A percentile compares a stretch with the other conserved stretches of the same genome.
These are phyloP conservation scores for Fusarium subtropicale DNA, from an alignment of 2,329 filamentous ascomycete genomes.

Conservation along the genomic window DNA sequence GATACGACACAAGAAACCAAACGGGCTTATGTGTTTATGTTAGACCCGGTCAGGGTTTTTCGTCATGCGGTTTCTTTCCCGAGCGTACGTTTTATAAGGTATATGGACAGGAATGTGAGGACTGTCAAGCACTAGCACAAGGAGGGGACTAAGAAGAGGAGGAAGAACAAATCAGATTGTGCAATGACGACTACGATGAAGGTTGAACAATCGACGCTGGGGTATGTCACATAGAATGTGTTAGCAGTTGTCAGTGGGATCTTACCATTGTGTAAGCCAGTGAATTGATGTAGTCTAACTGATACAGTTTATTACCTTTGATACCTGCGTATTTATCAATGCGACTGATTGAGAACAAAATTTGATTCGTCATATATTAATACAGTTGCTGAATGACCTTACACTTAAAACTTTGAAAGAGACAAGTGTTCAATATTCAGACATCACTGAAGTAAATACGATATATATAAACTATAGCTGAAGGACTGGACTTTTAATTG, in stretches of 20 bases:
- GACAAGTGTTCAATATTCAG: fast-evolving
- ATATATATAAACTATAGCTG: fast-evolving
- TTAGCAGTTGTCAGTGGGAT: no score
- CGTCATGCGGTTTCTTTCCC: background rate
- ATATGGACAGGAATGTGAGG: background rate
- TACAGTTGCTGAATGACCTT: no score
- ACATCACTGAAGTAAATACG: background rate
- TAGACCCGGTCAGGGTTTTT: background rate
- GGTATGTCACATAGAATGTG: background rate
- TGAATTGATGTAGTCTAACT: no score
- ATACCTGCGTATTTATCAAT: no score
- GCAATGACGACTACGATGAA: background rate
- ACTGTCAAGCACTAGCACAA: background rate
- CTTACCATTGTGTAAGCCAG: fast-evolving
- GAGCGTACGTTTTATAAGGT: background rate
- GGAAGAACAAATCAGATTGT: background rate
- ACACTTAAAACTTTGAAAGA: no score
- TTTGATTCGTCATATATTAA: fast-evolving
- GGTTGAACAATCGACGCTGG: fast-evolving
- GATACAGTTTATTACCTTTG: no score
- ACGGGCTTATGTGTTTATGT: background rate
- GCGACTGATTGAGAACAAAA: no score
- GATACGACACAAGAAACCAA: background rate
- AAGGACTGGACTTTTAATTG: background rate
- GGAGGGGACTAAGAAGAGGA: background rate